Evolutionary conservation across 768 basidiomycete species (phyloP), one percentile per base, ranked within the genome.

Genomic region (Lactarius psammicola): DNA sequence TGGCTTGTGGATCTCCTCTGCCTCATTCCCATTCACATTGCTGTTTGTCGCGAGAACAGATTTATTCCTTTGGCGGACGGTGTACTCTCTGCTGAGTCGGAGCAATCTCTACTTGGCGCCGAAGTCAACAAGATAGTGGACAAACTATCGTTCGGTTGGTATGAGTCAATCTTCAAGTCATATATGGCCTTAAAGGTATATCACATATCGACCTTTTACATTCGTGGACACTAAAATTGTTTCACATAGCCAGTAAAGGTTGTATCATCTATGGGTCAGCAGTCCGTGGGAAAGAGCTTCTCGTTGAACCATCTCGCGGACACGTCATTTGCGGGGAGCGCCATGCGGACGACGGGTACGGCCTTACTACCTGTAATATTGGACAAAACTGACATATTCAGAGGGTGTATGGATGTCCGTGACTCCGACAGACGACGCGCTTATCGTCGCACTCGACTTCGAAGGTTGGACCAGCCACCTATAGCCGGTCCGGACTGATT

Each of bases 341-440:
- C 86, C 0, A 86, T 87, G 84, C 76, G 84, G 20, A 86, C 85
- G 9, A 87, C 84, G 40, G 80, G 78, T 77, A 56, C 0, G 82
- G 84, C 85, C 82, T 75, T 7, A 31, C 38, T 42, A 53, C 0
- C 15, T 13, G 23, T 11, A 3, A 9, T 28, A 13, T 23, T 54
- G 42, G 8, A 55, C 64, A 30, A 20, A 4, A 34, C 0, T 15
- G 55, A 40, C 28, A 11, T 56, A 42, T 82, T 34, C 70, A 71
- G 84, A 86, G 75, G 86, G 86, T 4, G 84, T 87, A 2, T 87
- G 86, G 86, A 82, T 87, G 81, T 86, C 85, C 0, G 83, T 84
- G 8, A 85, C 86, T 1, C 87, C 86, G 0, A 86, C 85, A 0
- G 75, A 81, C 44, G 49, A 51, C 13, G 49, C 23, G 26, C 49